Base-by-base conservation (phyloP, 116 monocot species). In the Iris pallida region DNA sequence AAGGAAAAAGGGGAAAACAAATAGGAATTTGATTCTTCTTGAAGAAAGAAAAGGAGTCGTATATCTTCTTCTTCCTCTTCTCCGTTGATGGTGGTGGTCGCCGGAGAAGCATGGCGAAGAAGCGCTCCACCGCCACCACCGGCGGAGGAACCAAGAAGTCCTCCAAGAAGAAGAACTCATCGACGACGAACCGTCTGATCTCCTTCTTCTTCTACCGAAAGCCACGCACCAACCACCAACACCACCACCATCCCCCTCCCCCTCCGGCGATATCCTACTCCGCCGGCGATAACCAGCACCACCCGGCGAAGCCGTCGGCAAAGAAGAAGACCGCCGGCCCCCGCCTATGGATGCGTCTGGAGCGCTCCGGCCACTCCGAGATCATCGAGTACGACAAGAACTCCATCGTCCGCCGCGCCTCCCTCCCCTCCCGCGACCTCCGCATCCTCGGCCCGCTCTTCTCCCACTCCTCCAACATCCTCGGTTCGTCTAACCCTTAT, bases 371-470 rank as follows among this genome's bases (percentile, higher is more conserved):
- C 0, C 46, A 70, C 14, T 77, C 73, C 9, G 80, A 84, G 58
- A 65, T 80, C 40, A 8, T 76, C 20, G 76, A 84, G 61, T 73
- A 59, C 61, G 84, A 84, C 55, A 84, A 80, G 84, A 77, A 42
- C 71, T 59, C 73, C n/a, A 84, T 84, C 42, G 74, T 80, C 64
- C 57, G n/a, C 45, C 63, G 71, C 6, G 65, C 73, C 30, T 71
- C 75, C 9, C 61, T 84, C 44, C 84, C 84, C 1, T 53, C 80
- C 5, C 73, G 84, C 5, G 84, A 84, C 56, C 63, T 84, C 10
- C 63, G 84, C 9, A 84, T 84, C 53, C 80, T 80, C 9, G 84
- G 84, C 4, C 84, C 84, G 11, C 56, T 84, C 61, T 84, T 84
- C 76, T 84, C 84, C 44, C 76, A 80, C 14, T 84, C 80, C 18